Evolutionary conservation across 208 protist genomes (phyloP).

Genomic region (Leishmania martiniquensis): DNA sequence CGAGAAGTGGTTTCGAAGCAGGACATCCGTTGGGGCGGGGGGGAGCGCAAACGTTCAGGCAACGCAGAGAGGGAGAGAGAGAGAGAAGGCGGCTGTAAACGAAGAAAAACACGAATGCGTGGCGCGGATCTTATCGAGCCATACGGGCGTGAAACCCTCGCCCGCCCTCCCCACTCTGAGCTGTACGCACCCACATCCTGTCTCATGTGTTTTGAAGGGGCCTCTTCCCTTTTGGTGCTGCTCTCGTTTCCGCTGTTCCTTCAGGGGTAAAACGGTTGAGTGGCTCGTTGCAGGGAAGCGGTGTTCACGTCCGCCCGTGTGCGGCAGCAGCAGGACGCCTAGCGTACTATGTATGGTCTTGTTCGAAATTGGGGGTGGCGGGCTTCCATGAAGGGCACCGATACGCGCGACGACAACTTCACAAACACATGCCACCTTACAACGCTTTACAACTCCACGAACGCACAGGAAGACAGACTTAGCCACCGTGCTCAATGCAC

Average conservation of each 20-base stretch:
- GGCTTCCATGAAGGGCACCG: background rate
- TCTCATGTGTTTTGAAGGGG: background rate
- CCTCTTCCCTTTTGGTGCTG: background rate
- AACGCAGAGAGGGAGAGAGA: background rate
- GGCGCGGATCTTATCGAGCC: too few species aligned
- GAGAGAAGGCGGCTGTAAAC: background rate
- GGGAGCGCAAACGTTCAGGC: background rate
- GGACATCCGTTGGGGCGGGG: background rate
- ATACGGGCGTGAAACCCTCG: too few species aligned
- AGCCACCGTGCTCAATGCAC: background rate
- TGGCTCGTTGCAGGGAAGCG: background rate
- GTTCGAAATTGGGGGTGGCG: background rate
- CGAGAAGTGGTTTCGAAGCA: background rate
- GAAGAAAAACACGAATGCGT: background rate
- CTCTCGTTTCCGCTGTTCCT: background rate
- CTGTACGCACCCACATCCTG: background rate
- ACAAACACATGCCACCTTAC: background rate
- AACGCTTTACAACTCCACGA: background rate
- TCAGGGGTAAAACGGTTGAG: background rate
- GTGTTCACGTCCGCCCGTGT: background rate
- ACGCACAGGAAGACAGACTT: background rate
- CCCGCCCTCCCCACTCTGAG: too few species aligned
- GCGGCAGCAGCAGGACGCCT: background rate
- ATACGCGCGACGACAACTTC: background rate
- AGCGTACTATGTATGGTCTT: background rate